phyloP scores from a whole-genome alignment of 2,329 filamentous ascomycete species.

The Chaetomium strumarium region DNA sequence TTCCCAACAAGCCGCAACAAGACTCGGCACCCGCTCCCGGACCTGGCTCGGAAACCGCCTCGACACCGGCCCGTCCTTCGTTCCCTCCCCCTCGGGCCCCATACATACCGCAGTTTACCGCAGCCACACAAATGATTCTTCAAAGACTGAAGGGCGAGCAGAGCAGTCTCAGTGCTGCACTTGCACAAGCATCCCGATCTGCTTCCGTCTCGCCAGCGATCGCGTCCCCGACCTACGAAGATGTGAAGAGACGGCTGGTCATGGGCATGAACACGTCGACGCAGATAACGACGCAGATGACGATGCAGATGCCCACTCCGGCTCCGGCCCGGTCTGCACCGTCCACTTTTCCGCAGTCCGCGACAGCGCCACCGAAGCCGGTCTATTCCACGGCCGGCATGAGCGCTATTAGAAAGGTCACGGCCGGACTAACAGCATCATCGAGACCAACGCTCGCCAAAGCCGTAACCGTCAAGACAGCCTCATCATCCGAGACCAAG shows the following conservation, averaged over 20 bases:
- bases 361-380: not conserved
- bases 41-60: not conserved
- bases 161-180: constrained; percentile 31
- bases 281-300: constrained; percentile 28
- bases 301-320: constrained; percentile 32
- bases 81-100: constrained; percentile 14
- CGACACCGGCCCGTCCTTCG: not conserved
- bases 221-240: constrained; percentile 33
- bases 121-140: constrained; percentile 37
- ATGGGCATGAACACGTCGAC: constrained; percentile 36
- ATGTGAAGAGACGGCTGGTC: constrained; percentile 35
- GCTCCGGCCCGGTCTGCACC: constrained; percentile 15
- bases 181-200: constrained; percentile 31
- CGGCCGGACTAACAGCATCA: constrained; percentile 22
- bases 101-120: constrained; percentile 29
- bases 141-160: constrained; percentile 34
- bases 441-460: constrained; percentile 14
- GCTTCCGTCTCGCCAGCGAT: constrained; percentile 26
- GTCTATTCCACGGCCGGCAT: constrained; percentile 9
- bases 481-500: constrained; percentile 18
- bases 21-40: not conserved
- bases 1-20: constrained; percentile 1
- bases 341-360: constrained; percentile 2
- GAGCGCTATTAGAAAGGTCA: constrained; percentile 27
- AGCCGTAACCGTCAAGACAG: constrained; percentile 6